Evolutionary conservation across 2,329 filamentous ascomycete genomes (phyloP).

Genomic region (Diplodia seriata): DNA sequence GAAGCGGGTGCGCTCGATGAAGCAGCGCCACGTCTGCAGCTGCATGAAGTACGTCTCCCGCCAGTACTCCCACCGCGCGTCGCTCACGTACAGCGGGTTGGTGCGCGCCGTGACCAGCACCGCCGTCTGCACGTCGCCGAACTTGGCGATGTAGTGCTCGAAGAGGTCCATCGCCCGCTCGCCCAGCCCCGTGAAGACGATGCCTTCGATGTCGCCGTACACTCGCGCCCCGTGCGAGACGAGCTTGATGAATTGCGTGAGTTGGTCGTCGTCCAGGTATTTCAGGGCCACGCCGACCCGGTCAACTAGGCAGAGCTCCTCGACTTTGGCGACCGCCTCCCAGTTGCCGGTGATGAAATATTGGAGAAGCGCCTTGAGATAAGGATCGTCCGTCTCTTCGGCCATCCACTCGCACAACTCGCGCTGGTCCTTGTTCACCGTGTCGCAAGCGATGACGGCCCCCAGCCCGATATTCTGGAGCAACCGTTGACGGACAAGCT

Average conservation of each 20-base stretch:
- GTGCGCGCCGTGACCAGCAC: constrained; percentile 77
- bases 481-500: constrained; percentile 70
- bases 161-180: constrained; percentile 76
- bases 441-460: constrained; percentile 56
- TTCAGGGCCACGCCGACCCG: constrained; percentile 75
- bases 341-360: constrained; percentile 80
- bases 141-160: constrained; percentile 76
- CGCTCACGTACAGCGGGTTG: constrained; percentile 77
- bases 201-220: constrained; percentile 76
- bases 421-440: constrained; percentile 64
- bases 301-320: constrained; percentile 75
- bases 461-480: constrained; percentile 62
- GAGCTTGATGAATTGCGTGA: constrained; percentile 53
- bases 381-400: constrained; percentile 74
- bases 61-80: constrained; percentile 77
- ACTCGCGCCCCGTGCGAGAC: constrained; percentile 67
- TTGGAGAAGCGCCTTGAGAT: constrained; percentile 78
- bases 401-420: constrained; percentile 68
- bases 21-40: constrained; percentile 73
- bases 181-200: constrained; percentile 78
- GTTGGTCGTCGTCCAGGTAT: constrained; percentile 67
- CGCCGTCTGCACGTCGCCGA: constrained; percentile 79
- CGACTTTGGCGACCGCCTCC: constrained; percentile 74
- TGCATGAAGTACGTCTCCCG: constrained; percentile 75
- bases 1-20: constrained; percentile 78